These are phyloP conservation scores for Circinella minor DNA, from an alignment of 371 early-diverging fungal species.

Conservation along the genomic window DNA sequence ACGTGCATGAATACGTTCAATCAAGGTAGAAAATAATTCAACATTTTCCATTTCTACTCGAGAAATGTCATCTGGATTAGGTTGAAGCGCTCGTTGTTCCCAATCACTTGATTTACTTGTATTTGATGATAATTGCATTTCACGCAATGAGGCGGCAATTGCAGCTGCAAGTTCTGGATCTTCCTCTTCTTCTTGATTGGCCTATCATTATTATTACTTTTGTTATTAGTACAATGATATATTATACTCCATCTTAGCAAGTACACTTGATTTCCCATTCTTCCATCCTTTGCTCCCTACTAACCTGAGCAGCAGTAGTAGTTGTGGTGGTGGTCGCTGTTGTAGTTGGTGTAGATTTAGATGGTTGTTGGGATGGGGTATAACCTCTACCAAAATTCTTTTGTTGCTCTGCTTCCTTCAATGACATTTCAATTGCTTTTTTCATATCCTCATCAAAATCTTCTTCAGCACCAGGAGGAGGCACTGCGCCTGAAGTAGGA, in stretches of 20 bases:
- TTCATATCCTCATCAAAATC: conserved; percentile 82
- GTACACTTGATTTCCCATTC: neutral
- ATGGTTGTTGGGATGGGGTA: conserved; percentile 24
- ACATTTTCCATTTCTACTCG: conserved; percentile 77
- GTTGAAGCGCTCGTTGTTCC: neutral
- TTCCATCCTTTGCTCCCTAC: neutral
- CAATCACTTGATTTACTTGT: conserved; percentile 14
- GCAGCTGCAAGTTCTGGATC: conserved; percentile 91
- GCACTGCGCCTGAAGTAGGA: neutral
- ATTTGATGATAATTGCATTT: conserved; percentile 44
- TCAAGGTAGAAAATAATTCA: conserved; percentile 71
- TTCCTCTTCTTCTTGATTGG: conserved; percentile 39
- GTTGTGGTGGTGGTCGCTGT: neutral
- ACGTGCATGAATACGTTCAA: conserved; percentile 62
- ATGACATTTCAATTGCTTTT: conserved; percentile 87
- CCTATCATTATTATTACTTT: neutral
- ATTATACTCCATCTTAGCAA: neutral
- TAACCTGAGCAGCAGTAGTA: conserved; percentile 5
- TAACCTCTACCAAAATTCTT: conserved; percentile 41
- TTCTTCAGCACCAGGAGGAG: conserved; percentile 42
- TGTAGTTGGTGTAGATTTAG: conserved; percentile 9
- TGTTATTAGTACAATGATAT: too few relatives aligned
- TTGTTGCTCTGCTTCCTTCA: conserved; percentile 78
- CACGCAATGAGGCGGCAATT: conserved; percentile 90
- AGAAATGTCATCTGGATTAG: conserved; percentile 52